Evolutionary conservation across 148 eudicot species (phyloP), one percentile per base, ranked within the genome.

Genomic region (Polygonum maritimum): DNA sequence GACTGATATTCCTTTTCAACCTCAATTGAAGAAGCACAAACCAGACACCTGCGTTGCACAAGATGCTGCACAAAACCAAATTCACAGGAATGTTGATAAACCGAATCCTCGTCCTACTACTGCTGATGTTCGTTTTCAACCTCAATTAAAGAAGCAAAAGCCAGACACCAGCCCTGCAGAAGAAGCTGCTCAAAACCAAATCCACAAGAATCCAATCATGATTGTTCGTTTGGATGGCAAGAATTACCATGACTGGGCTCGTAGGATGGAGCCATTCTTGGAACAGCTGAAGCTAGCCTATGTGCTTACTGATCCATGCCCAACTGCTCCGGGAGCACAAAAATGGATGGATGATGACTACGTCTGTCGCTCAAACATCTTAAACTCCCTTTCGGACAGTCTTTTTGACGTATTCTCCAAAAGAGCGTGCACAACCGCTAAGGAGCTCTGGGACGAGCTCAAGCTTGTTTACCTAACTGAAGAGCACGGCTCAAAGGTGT

Each of bases 361-460:
- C 71, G 62, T 89, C 21, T 93, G 96, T 85, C 90, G 83, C 60
- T 86, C 80, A 79, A 83, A 75, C 79, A 89, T 93, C 76, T 81
- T 94, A 76, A 87, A 78, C 80, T 88, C 90, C 22, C 84, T 94
- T n/a, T 89, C 83, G 7, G 92, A 94, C 83, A 79, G 78, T 83
- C 86, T 94, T 21, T 89, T 81, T 12, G 69, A 76, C 38, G 75
- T 80, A 39, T 91, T 83, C 81, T 87, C 90, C 0, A 81, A 81
- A 78, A 85, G 79, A 75, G 5, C 74, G 22, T 81, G 71, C 48
- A 44, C 7, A 44, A 83, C 80, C 44, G 92, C 98, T 33, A 85
- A 79, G 81, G 91, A 87, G 78, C 89, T 93, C 19, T 91, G 96
- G 98, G 89, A 89, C 48, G 91, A 93, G 48, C 86, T 93, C 31